Evolutionary conservation across 2,329 filamentous ascomycete species (phyloP).

Genomic region (Blastomyces emzantsi): DNA sequence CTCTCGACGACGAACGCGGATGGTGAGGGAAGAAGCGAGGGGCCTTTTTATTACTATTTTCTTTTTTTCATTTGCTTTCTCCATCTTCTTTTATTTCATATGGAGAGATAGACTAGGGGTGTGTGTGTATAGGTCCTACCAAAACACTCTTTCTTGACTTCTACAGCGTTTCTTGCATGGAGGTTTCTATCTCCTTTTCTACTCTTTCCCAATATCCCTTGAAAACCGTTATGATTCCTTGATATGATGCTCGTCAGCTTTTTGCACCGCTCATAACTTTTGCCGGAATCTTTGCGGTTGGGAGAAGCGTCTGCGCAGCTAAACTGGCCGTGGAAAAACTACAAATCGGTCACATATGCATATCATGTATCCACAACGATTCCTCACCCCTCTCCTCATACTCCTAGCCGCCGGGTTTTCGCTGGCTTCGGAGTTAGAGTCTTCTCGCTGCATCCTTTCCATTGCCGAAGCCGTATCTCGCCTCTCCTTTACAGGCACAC

Average conservation of each 20-base stretch:
- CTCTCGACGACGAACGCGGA: background rate
- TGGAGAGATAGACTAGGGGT: background rate
- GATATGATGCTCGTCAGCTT: background rate
- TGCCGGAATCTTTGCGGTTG: background rate
- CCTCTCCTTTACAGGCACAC: slow-evolving; percentile 23
- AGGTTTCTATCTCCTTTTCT: too few relatives aligned
- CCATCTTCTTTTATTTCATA: background rate
- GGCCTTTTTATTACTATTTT: background rate
- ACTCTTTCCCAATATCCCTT: background rate
- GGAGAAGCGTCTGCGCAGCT: background rate
- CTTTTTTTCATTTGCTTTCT: background rate
- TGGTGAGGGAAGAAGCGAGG: background rate
- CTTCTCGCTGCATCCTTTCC: slow-evolving; percentile 14
- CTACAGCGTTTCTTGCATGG: background rate
- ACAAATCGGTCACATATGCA: background rate
- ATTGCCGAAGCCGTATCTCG: slow-evolving; percentile 27
- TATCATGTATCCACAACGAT: background rate
- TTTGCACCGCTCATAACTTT: background rate
- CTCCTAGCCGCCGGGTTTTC: background rate
- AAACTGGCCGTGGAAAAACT: background rate
- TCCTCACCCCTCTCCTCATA: background rate
- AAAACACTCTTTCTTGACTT: background rate
- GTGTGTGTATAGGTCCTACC: too few relatives aligned
- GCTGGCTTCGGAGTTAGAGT: background rate
- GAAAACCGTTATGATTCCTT: background rate